Base-by-base conservation (phyloP, 768 basidiomycete genomes). In the Xerocomellus amylosporus region DNA sequence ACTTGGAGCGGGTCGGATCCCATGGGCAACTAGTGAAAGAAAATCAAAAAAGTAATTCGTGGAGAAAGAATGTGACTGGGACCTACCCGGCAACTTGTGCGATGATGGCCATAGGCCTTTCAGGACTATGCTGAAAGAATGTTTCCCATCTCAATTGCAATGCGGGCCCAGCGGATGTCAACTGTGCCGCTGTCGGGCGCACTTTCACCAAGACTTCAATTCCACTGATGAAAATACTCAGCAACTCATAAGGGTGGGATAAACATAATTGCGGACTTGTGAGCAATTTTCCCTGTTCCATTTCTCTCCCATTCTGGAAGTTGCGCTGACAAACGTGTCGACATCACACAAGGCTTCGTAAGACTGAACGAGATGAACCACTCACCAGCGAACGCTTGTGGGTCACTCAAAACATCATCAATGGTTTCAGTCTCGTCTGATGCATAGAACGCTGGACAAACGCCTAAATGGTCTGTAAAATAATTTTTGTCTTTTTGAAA, bases 191-290 rank as follows among this genome's bases (percentile, higher is more conserved):
- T 7, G 66, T 75, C 1, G 82, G 85, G 8, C 86, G 74, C 22
- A 85, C 56, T 64, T 84, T 86, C 50, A 79, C 69, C 0, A 80
- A 77, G 13, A 77, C 78, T 58, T 85, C 82, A 9, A 82, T 57
- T 8, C 73, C 82, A 56, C 83, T 85, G 36, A 51, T 19, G 8
- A 48, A 31, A n/a, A 19, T 5, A 37, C 10, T 53, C 12, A 56
- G 20, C 5, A 41, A 26, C 30, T 3, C 42, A 31, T 8, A n/a
- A 26, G 26, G 37, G 13, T 2, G 39, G 1, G 13, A 38, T 2
- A 36, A 20, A 17, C 8, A 13, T 17, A 8, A 52, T 5, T 9
- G 43, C 75, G 4, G 28, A 85, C 86, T 81, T 86, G 58, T 79
- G 75, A 1, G 82, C 74, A 59, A 86, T 71, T 40, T 79, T 61